phyloP scores from a whole-genome alignment of 345 rosid genomes.

The Linum lewisii region DNA sequence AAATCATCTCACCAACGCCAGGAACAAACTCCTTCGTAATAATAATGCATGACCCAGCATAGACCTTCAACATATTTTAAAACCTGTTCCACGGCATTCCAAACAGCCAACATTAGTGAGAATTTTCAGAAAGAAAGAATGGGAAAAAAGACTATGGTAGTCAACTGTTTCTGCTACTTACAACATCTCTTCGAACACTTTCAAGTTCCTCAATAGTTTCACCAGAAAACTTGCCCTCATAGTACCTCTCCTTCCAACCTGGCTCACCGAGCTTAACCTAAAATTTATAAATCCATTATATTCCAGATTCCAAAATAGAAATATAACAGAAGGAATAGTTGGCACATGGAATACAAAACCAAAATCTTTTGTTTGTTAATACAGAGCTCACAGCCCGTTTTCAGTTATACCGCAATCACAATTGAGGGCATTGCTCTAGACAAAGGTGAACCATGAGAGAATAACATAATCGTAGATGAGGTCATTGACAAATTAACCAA shows the following conservation, averaged over 20 bases:
- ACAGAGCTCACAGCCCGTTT: neutral
- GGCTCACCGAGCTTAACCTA: slow-evolving; percentile 71
- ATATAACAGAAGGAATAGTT: neutral
- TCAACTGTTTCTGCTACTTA: slow-evolving; percentile 28
- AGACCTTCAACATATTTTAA: slow-evolving; percentile 82
- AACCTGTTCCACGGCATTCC: slow-evolving; percentile 36
- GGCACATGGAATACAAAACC: neutral
- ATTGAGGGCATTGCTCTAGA: neutral
- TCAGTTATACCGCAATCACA: neutral
- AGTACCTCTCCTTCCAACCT: slow-evolving; percentile 98
- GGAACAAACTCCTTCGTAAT: slow-evolving; percentile 94
- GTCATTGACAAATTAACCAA: too few relatives aligned
- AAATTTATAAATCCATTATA: slow-evolving; percentile 7
- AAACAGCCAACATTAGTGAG: slow-evolving; percentile 10
- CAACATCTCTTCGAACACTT: slow-evolving; percentile 70
- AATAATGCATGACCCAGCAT: slow-evolving; percentile 96
- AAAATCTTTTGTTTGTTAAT: too few relatives aligned
- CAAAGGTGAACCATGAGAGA: too few relatives aligned
- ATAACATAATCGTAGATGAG: too few relatives aligned
- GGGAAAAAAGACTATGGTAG: slow-evolving; percentile 3
- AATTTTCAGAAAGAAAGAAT: neutral
- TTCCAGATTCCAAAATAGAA: neutral
- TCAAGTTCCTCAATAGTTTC: slow-evolving; percentile 61
- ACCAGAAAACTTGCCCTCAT: slow-evolving; percentile 67
- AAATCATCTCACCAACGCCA: slow-evolving; percentile 77